phyloP scores from a whole-genome alignment of 805 yeast species.

The Ascoidea asiatica region DNA sequence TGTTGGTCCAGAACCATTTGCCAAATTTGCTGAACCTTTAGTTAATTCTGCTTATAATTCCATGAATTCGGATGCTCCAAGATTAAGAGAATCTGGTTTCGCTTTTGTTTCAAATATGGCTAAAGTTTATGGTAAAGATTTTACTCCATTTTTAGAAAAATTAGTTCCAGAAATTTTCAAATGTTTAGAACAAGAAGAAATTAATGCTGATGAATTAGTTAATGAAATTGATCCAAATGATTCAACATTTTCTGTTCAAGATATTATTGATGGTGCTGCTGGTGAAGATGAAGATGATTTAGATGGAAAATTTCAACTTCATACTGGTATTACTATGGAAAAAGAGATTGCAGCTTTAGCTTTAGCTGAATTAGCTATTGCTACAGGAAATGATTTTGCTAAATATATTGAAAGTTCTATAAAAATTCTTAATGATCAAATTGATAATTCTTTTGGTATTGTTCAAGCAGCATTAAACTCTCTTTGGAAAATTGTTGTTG shows the following conservation, averaged over 20 bases:
- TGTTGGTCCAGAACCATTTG: conserved; percentile 83
- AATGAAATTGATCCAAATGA: conserved; percentile 7
- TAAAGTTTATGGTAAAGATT: conserved; percentile 83
- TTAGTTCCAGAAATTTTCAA: conserved; percentile 75
- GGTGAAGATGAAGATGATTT: conserved; percentile 41
- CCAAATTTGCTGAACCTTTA: conserved; percentile 75
- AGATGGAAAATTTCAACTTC: conserved; percentile 67
- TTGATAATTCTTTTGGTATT: conserved; percentile 80
- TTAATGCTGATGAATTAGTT: conserved; percentile 32
- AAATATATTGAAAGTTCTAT: conserved; percentile 63
- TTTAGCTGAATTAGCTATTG: conserved; percentile 74
- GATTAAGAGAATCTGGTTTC: conserved; percentile 90
- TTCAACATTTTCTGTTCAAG: neutral
- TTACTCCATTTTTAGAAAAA: conserved; percentile 71
- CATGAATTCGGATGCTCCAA: conserved; percentile 60
- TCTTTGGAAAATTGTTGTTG: conserved; percentile 70
- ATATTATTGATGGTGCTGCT: conserved; percentile 21
- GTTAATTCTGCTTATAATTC: conserved; percentile 79
- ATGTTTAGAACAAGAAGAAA: conserved; percentile 80
- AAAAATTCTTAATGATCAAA: conserved; percentile 51
- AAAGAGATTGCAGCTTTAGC: conserved; percentile 94
- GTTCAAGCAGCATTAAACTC: conserved; percentile 76
- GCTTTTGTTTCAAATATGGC: conserved; percentile 91
- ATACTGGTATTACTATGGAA: conserved; percentile 91
- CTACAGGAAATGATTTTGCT: conserved; percentile 71